A percentile compares a stretch with the other conserved stretches of the same genome.
Conservation (phyloP, 805 yeast genomes). For the Yamadazyma tumulicola region DNA sequence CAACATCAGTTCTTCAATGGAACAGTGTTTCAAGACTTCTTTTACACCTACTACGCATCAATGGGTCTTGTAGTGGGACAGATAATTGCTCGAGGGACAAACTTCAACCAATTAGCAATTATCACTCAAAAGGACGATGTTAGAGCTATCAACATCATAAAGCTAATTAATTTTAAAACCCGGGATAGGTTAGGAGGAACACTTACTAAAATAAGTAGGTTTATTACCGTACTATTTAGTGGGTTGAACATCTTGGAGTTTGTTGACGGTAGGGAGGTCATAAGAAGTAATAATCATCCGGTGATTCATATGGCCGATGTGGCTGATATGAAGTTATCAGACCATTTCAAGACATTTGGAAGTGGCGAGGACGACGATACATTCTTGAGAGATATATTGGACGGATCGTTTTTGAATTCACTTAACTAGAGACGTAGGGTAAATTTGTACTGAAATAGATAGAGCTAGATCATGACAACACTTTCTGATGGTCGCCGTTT, state of each 20-base stretch:
- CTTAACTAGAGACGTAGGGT: neutral
- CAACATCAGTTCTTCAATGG: slow-evolving; percentile 1
- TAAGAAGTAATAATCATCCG: neutral
- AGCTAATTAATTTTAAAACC: neutral
- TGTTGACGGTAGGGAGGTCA: neutral
- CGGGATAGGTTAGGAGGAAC: slow-evolving; percentile 4
- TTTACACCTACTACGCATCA: slow-evolving; percentile 6
- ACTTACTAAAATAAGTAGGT: slow-evolving; percentile 4
- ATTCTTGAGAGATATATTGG: neutral
- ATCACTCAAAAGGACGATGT: neutral
- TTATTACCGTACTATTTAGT: slow-evolving; percentile 3
- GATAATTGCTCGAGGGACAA: neutral
- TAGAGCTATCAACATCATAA: slow-evolving; percentile 1
- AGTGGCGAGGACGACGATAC: neutral
- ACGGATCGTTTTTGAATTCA: neutral
- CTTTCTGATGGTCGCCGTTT: no score
- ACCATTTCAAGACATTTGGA: neutral
- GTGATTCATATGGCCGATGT: slow-evolving; percentile 4
- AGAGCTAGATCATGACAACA: no score
- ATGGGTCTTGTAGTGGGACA: slow-evolving; percentile 7
- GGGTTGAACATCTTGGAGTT: slow-evolving; percentile 4
- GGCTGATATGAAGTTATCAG: neutral
- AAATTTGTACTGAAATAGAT: no score
- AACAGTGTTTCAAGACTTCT: slow-evolving; percentile 4
- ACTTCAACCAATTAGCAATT: neutral